Base-by-base conservation (phyloP, 768 basidiomycete genomes). In the Xerocomellus chrysenteron region DNA sequence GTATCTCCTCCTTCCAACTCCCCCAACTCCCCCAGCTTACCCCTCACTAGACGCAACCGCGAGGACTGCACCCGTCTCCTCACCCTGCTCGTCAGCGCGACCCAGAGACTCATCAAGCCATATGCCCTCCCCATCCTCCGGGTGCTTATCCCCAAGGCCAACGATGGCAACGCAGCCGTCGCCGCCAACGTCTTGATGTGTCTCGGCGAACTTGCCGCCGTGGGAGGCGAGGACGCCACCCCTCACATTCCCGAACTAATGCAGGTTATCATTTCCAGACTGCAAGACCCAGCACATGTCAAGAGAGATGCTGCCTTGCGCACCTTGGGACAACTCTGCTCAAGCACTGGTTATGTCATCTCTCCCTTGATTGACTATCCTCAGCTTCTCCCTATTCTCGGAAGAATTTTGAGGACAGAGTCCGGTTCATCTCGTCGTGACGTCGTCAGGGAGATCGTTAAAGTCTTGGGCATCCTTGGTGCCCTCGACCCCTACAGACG, bases 61-160 rank as follows among this genome's bases (percentile, higher is more conserved):
- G 96, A 99, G 70, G 94, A 99, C 63, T 93, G 92, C 63, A 94
- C 97, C 13, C 86, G 88, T 19, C 78, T 99, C 1, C 80, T 99
- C 50, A 94, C 92, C 9, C 77, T 94, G 2, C 82, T 99, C 17
- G 90, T 98, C 60, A 87, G 88, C 60, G 93, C 94, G 1, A 96
- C 95, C 0, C 91, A 96, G 61, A 86, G 92, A 42, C 82, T 98
- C 16, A 96, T 98, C 73, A 95, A 94, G 67, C 92, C 94, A 12
- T 98, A 99, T 70, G 92, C 94, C 0, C 80, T 95, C 12, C 92
- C 96, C 0, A 94, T 99, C 80, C 81, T 98, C n/a, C 84, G 87
- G 21, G 95, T 94, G 1, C 83, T 98, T 8, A 81, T 98, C 14
- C 86, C 83, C 28, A 98, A 97, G 65, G 94, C 94, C 1, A 85